Base-by-base conservation (phyloP, 1,284 basidiomycete genomes). In the Ganoderma lucidum region DNA sequence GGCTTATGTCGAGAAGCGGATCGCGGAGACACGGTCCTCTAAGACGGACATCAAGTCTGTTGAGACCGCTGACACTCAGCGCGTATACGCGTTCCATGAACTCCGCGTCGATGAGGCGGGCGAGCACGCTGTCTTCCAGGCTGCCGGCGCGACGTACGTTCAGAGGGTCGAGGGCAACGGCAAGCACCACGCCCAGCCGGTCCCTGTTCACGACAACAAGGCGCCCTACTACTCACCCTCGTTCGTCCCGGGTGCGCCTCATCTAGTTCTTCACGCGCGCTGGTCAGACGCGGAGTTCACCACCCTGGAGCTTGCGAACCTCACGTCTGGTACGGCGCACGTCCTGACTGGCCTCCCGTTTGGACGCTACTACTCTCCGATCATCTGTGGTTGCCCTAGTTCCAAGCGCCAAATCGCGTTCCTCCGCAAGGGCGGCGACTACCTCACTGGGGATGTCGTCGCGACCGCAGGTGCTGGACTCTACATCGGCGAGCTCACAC, bases 221-320 rank as follows among this genome's bases (percentile, higher is more conserved):
- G 80, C 84, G 3, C 82, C 90, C 0, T 93, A 93, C 73, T 91
- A 90, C 72, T 90, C 91, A 0, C 91, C 91, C 0, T 84, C 87
- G 2, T 91, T 92, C 74, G 85, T 93, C 39, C 84, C 84, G 45
- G 78, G 80, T 15, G 65, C 70, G 1, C 80, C 79, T 8, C 77
- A 88, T 62, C 76, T 90, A 14, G 79, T 92, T 28, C 75, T 93
- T 15, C 91, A 92, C 62, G 86, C 86, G 9, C 86, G 88, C 23
- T 93, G 91, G 91, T 91, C 90, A 0, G 85, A 92, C 73, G 81
- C 80, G 3, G 78, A 84, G 68, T 91, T 91, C 76, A 87, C 89
- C 1, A 83, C 86, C 6, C 86, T 93, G 71, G 91, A 93, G 78
- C 71, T 93, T 41, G 87, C 89, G 3, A 83, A 92, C 74, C 67